Evolutionary conservation across 192 early-diverging fungal species (phyloP).

Genomic region (Blastocladiella britannica): DNA sequence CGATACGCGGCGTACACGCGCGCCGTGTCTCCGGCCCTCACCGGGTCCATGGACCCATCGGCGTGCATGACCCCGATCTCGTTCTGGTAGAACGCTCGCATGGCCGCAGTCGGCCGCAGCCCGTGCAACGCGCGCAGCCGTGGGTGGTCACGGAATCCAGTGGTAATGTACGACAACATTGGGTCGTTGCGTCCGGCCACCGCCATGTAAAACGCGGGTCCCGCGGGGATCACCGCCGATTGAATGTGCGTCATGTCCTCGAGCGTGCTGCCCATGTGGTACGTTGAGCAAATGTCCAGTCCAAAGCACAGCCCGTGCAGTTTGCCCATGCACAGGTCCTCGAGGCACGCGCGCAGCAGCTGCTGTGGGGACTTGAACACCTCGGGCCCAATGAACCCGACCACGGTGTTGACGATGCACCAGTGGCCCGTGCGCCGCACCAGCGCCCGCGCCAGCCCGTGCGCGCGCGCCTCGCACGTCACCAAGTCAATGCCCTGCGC

Average conservation of each 20-base stretch:
- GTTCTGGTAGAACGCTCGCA: neutral
- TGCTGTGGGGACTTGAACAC: neutral
- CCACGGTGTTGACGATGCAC: neutral
- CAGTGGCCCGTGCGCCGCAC: neutral
- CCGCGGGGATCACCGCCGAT: neutral
- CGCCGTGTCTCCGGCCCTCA: neutral
- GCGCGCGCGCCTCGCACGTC: neutral
- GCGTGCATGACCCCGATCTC: neutral
- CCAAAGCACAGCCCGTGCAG: conserved; percentile 1
- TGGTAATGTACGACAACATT: conserved; percentile 1
- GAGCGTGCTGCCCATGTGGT: neutral
- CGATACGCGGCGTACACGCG: neutral
- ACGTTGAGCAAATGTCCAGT: conserved; percentile 1
- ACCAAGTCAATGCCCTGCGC: neutral
- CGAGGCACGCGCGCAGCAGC: conserved; percentile 3
- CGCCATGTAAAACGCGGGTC: neutral
- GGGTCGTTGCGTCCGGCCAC: conserved; percentile 1
- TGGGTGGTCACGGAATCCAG: neutral
- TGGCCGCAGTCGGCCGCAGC: neutral
- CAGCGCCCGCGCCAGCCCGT: neutral
- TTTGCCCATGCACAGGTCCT: conserved; percentile 1
- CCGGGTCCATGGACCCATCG: neutral
- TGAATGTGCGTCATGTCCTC: neutral
- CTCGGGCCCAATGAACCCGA: conserved; percentile 1
- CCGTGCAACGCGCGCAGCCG: neutral